Evolutionary conservation across 1,139 yeast genomes (phyloP).

Genomic region (Meyerozyma guilliermondii): DNA sequence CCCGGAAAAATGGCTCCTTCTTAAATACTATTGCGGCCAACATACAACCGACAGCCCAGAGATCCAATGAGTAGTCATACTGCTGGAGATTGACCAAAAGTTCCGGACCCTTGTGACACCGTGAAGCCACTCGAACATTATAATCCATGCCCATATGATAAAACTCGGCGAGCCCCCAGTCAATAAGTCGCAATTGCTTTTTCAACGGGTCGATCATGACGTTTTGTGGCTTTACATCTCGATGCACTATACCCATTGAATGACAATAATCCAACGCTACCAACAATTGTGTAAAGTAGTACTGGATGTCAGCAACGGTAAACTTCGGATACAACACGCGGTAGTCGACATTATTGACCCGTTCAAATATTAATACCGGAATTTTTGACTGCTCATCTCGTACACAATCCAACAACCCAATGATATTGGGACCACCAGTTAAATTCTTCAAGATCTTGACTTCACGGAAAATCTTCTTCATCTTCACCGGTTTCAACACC

Average conservation of each 20-base stretch:
- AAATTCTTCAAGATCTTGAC: slow-evolving; percentile 87
- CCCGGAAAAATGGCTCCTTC: slow-evolving; percentile 97
- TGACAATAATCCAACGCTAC: slow-evolving; percentile 92
- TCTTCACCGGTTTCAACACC: slow-evolving; percentile 88
- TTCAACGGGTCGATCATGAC: slow-evolving; percentile 93
- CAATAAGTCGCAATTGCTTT: slow-evolving; percentile 73
- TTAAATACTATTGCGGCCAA: slow-evolving; percentile 94
- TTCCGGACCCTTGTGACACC: slow-evolving; percentile 98
- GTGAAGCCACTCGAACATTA: slow-evolving; percentile 96
- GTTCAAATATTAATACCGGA: slow-evolving; percentile 91
- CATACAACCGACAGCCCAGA: slow-evolving; percentile 98
- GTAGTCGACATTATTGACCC: slow-evolving; percentile 85
- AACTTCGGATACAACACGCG: slow-evolving; percentile 89
- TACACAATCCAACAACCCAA: slow-evolving; percentile 77
- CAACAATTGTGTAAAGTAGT: slow-evolving; percentile 82
- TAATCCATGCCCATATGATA: slow-evolving; percentile 94
- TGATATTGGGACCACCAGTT: slow-evolving; percentile 81
- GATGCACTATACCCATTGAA: slow-evolving; percentile 97
- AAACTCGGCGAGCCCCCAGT: slow-evolving; percentile 98
- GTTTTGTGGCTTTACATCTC: slow-evolving; percentile 98
- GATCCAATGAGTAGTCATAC: slow-evolving; percentile 90
- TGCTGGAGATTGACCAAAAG: slow-evolving; percentile 86
- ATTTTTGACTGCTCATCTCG: slow-evolving; percentile 88
- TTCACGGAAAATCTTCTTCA: slow-evolving; percentile 94
- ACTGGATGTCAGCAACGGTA: slow-evolving; percentile 76